Percentiles rank a stretch among this genome's conserved stretches.
These are phyloP conservation scores for Irpex sp. DNA, from an alignment of 1,284 basidiomycete genomes.

Conservation along the genomic window DNA sequence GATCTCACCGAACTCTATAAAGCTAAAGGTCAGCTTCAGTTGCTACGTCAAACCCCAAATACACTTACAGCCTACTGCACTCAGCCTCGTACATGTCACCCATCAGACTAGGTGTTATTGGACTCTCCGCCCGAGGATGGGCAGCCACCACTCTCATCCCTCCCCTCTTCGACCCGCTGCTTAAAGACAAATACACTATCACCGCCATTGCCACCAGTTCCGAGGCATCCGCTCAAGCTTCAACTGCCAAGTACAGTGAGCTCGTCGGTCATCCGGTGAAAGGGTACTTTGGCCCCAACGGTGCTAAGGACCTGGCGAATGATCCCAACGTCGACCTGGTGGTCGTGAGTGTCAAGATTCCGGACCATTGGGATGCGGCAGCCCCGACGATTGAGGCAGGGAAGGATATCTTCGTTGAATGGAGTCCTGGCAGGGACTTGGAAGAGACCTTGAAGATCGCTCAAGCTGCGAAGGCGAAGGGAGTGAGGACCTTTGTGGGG, in stretches of 20 bases:
- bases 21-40: too few species aligned
- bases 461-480: conserved; percentile 25
- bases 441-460: conserved; percentile 28
- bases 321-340: conserved; percentile 33
- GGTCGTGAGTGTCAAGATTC: conserved; percentile 29
- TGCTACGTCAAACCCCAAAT: too few species aligned
- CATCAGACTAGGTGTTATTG: conserved; percentile 29
- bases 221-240: conserved; percentile 21
- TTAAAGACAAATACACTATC: conserved; percentile 19
- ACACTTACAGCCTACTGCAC: too few species aligned
- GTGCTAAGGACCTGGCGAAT: conserved; percentile 19
- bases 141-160: conserved; percentile 23
- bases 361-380: conserved; percentile 23
- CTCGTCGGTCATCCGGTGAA: conserved; percentile 19
- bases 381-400: conserved; percentile 29
- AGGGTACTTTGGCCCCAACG: conserved; percentile 24
- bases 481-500: conserved; percentile 29
- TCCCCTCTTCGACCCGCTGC: conserved; percentile 16
- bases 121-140: conserved; percentile 31
- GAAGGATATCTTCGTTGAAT: conserved; percentile 36
- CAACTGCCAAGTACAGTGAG: conserved; percentile 22
- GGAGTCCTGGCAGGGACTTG: conserved; percentile 30
- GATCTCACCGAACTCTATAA: too few species aligned
- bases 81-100: neutral
- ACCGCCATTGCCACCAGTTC: conserved; percentile 28